Evolutionary conservation across 805 yeast genomes (phyloP).

Genomic region (Soucietia sequanensis): DNA sequence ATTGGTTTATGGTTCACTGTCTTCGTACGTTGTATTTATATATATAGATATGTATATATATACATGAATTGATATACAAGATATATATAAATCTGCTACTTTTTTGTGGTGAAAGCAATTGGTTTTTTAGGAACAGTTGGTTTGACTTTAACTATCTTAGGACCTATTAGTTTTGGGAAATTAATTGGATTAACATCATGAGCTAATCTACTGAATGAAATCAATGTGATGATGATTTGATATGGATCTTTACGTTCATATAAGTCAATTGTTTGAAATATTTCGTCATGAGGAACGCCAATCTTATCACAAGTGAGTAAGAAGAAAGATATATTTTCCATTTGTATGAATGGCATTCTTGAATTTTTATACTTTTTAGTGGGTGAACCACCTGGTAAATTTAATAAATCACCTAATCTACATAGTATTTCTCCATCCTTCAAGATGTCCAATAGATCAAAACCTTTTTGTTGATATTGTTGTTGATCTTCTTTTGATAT

Average conservation of each 20-base stretch:
- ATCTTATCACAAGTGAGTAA: slow-evolving; percentile 56
- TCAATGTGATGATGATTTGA: slow-evolving; percentile 70
- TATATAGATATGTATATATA: too few relatives aligned
- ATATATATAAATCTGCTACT: too few relatives aligned
- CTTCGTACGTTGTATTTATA: too few relatives aligned
- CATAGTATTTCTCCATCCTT: slow-evolving; percentile 56
- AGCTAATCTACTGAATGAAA: slow-evolving; percentile 70
- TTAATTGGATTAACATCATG: slow-evolving; percentile 35
- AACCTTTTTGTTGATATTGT: slow-evolving; percentile 18
- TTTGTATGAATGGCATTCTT: slow-evolving; percentile 69
- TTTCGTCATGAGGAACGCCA: slow-evolving; percentile 79
- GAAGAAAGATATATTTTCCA: slow-evolving; percentile 83
- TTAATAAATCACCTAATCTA: slow-evolving; percentile 27
- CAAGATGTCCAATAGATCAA: slow-evolving; percentile 52
- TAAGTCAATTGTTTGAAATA: slow-evolving; percentile 75
- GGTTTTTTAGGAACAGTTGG: slow-evolving; percentile 61
- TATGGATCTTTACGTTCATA: slow-evolving; percentile 75
- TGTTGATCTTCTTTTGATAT: slow-evolving; percentile 8
- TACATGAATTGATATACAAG: too few relatives aligned
- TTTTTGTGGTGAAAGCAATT: slow-evolving; percentile 11
- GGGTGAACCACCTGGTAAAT: slow-evolving; percentile 24
- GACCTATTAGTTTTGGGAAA: slow-evolving; percentile 37
- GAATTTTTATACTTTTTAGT: slow-evolving; percentile 54
- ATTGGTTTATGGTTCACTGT: too few relatives aligned
- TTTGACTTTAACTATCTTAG: slow-evolving; percentile 43